Base-by-base conservation (phyloP, 805 yeast genomes). In the Torulaspora indica region DNA sequence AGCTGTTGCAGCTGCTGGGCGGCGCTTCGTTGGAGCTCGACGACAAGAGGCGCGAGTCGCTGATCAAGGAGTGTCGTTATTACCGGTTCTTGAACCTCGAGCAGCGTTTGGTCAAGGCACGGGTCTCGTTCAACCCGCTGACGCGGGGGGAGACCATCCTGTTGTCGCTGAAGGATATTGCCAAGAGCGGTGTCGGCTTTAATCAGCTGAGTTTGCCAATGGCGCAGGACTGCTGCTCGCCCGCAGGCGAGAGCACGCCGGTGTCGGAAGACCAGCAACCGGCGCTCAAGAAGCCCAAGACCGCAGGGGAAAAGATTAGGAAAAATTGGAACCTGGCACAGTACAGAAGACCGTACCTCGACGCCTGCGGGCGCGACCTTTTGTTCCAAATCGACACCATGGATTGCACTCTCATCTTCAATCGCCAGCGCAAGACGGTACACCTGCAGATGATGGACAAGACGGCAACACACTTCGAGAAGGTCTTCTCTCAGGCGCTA, bases 31-130 rank as follows among this genome's bases (percentile, higher is more conserved):
- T 77, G 14, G 66, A 69, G 1, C 70, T 85, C 35, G 69, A 73
- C 43, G 83, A 79, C 32, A 61, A 63, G 1, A 85, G 81, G 57
- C 71, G 96, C 33, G 60, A 66, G 8, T 61, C 76, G 12, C 67
- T 89, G 46, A 61, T 82, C 7, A 71, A 71, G 41, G 97, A 89
- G 58, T 85, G 95, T 51, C 72, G 76, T 35, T 89, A 84, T 64
- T 89, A 86, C 61, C 71, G 91, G 37, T 82, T 89, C 53, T 67
- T 77, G 37, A 88, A 80, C 29, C 68, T 89, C 30, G 95, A 85
- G 59, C 95, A 88, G 65, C 65, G 73, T 47, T 59, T 89, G 18
- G 63, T 84, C n/a, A 74, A 75, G 38, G 77, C 74, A 53, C 61
- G 61, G 22, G 70, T 83, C 9, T 47, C 66, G 1, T 60, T 61